Conservation (phyloP, 371 early-diverging fungal species). For the Mucor sp. region DNA sequence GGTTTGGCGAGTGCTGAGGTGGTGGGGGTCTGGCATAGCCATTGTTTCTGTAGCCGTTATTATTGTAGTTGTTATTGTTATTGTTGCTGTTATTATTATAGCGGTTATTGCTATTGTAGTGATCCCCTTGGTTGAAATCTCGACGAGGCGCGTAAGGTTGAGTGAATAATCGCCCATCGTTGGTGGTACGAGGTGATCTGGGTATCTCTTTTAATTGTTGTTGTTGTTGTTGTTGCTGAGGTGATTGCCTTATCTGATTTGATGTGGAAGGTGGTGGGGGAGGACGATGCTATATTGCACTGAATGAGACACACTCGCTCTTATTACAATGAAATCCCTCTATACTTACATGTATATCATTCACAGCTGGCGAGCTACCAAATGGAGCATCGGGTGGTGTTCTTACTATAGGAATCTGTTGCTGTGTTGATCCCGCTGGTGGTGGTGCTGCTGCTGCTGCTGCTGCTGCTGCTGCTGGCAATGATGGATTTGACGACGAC, state of each 20-base stretch:
- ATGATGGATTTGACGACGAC: not conserved
- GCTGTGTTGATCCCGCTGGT: slow-evolving; percentile 10
- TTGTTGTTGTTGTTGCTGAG: slow-evolving; percentile 13
- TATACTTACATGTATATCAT: slow-evolving; percentile 22
- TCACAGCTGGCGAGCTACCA: slow-evolving; percentile 48
- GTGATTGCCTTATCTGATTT: slow-evolving; percentile 6
- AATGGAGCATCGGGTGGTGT: slow-evolving; percentile 32
- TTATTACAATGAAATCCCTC: not conserved
- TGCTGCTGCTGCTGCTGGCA: slow-evolving; percentile 3
- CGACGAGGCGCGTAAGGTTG: slow-evolving; percentile 34
- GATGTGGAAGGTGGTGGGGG: not conserved
- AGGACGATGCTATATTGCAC: slow-evolving; percentile 11
- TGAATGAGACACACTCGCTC: not conserved
- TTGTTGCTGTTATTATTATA: slow-evolving; percentile 17
- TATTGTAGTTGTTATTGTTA: slow-evolving; percentile 8
- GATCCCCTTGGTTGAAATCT: slow-evolving; percentile 23
- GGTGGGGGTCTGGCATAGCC: slow-evolving; percentile 13
- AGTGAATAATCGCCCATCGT: slow-evolving; percentile 32
- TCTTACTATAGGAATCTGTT: slow-evolving; percentile 21
- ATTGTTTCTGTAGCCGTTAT: not conserved
- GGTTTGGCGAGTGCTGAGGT: slow-evolving; percentile 10
- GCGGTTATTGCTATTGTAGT: slow-evolving; percentile 4
- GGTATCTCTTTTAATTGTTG: slow-evolving; percentile 25
- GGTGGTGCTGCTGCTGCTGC: too few relatives aligned
- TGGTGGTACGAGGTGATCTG: slow-evolving; percentile 29